phyloP scores from a whole-genome alignment of 306 rosid genomes.

The Vigna hirtella region DNA sequence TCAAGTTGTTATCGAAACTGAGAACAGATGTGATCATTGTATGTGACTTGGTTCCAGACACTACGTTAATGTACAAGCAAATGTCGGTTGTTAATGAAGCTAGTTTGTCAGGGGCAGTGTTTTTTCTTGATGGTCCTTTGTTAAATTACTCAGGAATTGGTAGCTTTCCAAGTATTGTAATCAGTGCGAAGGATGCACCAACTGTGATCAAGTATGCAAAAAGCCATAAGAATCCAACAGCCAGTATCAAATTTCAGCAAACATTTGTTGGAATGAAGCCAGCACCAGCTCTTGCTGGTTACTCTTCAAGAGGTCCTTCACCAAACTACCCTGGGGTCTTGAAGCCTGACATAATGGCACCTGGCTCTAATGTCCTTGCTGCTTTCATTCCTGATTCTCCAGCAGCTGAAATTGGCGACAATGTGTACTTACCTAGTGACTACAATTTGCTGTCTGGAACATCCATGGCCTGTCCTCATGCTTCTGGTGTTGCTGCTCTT shows the following conservation, averaged over 20 bases:
- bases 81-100: neutral
- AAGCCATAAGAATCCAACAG: constrained; percentile 22
- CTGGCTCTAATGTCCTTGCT: constrained; percentile 45
- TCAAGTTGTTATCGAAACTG: neutral
- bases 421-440: constrained; percentile 37
- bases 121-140: constrained; percentile 12
- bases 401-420: constrained; percentile 34
- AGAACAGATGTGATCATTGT: constrained; percentile 23
- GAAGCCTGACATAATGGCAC: constrained; percentile 57
- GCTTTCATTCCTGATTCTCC: neutral
- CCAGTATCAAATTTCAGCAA: constrained; percentile 45
- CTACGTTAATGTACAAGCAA: neutral
- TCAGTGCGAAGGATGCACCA: constrained; percentile 33
- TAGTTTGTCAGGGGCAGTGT: constrained; percentile 43
- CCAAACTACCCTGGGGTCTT: constrained; percentile 26
- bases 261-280: constrained; percentile 48
- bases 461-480: constrained; percentile 47
- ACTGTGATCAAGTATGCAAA: constrained; percentile 38
- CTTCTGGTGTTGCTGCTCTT: constrained; percentile 47
- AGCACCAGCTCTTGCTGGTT: constrained; percentile 51
- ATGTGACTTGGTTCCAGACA: constrained; percentile 20
- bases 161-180: constrained; percentile 37
- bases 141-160: neutral
- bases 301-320: constrained; percentile 58
- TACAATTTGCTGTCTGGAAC: constrained; percentile 49